Evolutionary conservation across 176 grass and related monocot species (phyloP), one percentile per base, ranked within the genome.

Genomic region (Ampelocalamus luodianensis): DNA sequence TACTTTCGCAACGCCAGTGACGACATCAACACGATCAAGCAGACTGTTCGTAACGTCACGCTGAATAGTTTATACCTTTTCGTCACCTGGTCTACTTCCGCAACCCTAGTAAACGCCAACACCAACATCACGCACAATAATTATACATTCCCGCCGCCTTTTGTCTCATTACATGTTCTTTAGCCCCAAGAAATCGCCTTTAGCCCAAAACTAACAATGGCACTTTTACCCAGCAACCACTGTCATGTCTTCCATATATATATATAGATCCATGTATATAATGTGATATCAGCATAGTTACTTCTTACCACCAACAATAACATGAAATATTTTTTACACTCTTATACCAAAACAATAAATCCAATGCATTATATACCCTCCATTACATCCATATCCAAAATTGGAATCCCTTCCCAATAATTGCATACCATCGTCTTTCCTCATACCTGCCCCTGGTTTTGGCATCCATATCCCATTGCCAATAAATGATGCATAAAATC

Each of bases 1-100:
- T 26, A 83, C 27, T 46, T 12, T 0, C 13, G 4, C 15, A 36
- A 34, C 29, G 36, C n/a, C 27, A 23, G 26, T 37, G 72, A 58
- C 0, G 4, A 10, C 0, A 43, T 9, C 32, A 27, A 40, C 1
- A 26, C 1, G 4, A 79, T 68, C 17, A 38, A 14, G 6, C 2
- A 0, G 1, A 13, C 1, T 48, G 1, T 18, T 1, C 5, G 0
- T 58, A 26, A 36, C 11, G 1, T 8, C 58, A 48, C 3, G 0
- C 24, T 29, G 4, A 45, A 29, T 65, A 6, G 34, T 65, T 65
- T 32, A 22, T 12, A 46, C 24, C 24, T 44, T 45, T n/a, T n/a
- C n/a, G n/a, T n/a, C n/a, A n/a, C n/a, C n/a, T n/a, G n/a, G n/a
- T n/a, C n/a, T n/a, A n/a, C n/a, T n/a, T n/a, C n/a, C n/a, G n/a